A percentile compares a stretch with the other conserved stretches of the same genome.
These are phyloP conservation scores for Starmerella ratchasimensis DNA, from an alignment of 805 yeast species.

Conservation along the genomic window DNA sequence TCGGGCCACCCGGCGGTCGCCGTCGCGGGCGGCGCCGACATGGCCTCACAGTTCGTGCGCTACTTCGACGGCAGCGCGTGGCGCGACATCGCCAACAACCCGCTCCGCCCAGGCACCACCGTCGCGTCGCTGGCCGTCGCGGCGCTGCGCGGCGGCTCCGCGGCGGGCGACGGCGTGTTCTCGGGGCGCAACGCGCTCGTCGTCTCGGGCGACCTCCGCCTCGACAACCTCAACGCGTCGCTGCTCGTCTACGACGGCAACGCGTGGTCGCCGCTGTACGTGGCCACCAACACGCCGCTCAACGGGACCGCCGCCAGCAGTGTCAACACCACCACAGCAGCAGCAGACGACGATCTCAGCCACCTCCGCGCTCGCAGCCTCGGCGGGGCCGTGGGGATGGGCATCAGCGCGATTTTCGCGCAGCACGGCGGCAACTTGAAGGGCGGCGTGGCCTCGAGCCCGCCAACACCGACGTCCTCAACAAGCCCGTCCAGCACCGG, in stretches of 20 bases:
- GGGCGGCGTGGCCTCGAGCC: constrained; percentile 5
- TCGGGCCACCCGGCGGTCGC: constrained; percentile 1
- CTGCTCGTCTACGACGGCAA: constrained; percentile 54
- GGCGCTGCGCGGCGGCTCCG: background rate
- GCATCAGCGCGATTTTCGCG: constrained; percentile 27
- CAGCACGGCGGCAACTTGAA: constrained; percentile 18
- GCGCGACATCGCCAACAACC: constrained; percentile 3
- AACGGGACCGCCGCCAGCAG: too few relatives aligned
- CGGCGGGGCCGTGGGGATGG: constrained; percentile 18
- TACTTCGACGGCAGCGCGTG: constrained; percentile 6
- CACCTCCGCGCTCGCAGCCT: too few relatives aligned
- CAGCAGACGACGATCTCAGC: too few relatives aligned
- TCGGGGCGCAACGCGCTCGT: constrained; percentile 35
- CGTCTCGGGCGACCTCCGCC: constrained; percentile 42
- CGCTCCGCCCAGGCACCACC: background rate
- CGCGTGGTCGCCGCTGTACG: constrained; percentile 50
- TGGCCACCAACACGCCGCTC: too few relatives aligned
- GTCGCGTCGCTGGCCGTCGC: constrained; percentile 7
- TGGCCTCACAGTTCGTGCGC: background rate
- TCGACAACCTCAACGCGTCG: constrained; percentile 31
- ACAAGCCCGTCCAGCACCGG: background rate
- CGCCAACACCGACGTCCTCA: background rate
- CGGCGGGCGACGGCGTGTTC: constrained; percentile 3
- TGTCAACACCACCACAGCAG: too few relatives aligned
- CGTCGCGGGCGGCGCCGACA: constrained; percentile 1